A percentile compares a stretch with the other conserved stretches of the same genome.
Conservation (phyloP, 2,329 filamentous ascomycete genomes). For the Verticillium nubilum region DNA sequence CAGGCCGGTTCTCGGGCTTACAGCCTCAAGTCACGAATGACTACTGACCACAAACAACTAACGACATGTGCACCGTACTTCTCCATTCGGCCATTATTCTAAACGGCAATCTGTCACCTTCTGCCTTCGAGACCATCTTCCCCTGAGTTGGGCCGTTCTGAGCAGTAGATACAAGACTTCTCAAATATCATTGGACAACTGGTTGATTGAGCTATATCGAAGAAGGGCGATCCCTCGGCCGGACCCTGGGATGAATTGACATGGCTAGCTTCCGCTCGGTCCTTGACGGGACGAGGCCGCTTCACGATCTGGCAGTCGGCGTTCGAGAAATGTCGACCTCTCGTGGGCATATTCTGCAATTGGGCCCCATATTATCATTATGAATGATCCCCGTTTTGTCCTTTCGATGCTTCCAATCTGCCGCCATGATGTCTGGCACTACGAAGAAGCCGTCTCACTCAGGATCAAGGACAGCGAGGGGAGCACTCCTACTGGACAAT, state of each 20-base stretch:
- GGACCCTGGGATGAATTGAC: neutral
- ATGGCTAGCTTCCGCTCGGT: neutral
- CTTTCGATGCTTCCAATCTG: neutral
- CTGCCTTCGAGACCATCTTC: neutral
- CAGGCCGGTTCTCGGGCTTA: neutral
- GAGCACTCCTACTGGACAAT: conserved; percentile 5
- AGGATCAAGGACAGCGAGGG: neutral
- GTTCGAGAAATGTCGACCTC: neutral
- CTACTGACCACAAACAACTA: neutral
- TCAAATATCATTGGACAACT: conserved; percentile 4
- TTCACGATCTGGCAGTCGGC: neutral
- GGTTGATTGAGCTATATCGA: conserved; percentile 1
- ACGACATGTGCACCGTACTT: neutral
- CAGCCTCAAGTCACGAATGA: neutral
- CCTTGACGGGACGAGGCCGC: neutral
- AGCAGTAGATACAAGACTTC: neutral
- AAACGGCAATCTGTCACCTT: neutral
- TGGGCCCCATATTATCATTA: neutral
- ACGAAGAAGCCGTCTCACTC: neutral
- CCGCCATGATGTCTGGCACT: neutral
- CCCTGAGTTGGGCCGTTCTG: neutral
- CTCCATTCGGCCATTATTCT: neutral
- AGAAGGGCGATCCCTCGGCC: neutral
- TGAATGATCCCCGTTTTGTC: neutral
- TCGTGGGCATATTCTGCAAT: neutral